phyloP scores from a whole-genome alignment of 495 filamentous ascomycete species.

The Glarea lozoyensis region DNA sequence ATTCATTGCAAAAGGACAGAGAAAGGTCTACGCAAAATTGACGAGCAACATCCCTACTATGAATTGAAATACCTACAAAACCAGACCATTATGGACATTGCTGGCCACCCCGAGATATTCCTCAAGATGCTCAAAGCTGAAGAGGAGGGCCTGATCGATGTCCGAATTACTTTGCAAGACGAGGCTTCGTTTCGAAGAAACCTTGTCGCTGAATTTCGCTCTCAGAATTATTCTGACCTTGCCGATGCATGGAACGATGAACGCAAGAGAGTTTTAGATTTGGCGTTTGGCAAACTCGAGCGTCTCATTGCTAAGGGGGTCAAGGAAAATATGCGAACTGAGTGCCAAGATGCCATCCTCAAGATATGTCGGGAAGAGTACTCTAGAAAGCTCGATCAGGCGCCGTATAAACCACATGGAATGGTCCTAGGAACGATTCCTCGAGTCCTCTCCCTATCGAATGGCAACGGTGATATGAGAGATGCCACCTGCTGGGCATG shows the following conservation, averaged over 20 bases:
- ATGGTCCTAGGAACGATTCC: constrained; percentile 82
- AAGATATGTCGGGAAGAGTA: constrained; percentile 77
- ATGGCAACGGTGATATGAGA: constrained; percentile 63
- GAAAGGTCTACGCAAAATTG: constrained; percentile 88
- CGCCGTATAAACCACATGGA: constrained; percentile 91
- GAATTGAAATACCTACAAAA: constrained; percentile 95
- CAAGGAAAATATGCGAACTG: constrained; percentile 83
- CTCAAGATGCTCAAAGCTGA: constrained; percentile 95
- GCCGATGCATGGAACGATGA: constrained; percentile 92
- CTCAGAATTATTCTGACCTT: constrained; percentile 88
- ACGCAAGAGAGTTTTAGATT: constrained; percentile 72
- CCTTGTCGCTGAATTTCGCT: constrained; percentile 74
- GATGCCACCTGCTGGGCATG: constrained; percentile 88
- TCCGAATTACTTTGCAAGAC: constrained; percentile 66
- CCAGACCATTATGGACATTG: constrained; percentile 72
- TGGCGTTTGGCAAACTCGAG: constrained; percentile 75
- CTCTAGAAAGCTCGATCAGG: constrained; percentile 82
- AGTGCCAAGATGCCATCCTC: constrained; percentile 83
- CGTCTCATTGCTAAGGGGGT: constrained; percentile 78
- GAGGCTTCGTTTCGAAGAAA: constrained; percentile 62
- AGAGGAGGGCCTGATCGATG: constrained; percentile 81
- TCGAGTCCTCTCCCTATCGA: constrained; percentile 76
- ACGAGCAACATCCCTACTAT: constrained; percentile 92
- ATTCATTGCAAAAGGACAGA: constrained; percentile 86
- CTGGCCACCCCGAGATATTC: constrained; percentile 75